Evolutionary conservation across 73 alveolate species (phyloP), one percentile per base, ranked within the genome.

Genomic region (Diophrys appendiculata): DNA sequence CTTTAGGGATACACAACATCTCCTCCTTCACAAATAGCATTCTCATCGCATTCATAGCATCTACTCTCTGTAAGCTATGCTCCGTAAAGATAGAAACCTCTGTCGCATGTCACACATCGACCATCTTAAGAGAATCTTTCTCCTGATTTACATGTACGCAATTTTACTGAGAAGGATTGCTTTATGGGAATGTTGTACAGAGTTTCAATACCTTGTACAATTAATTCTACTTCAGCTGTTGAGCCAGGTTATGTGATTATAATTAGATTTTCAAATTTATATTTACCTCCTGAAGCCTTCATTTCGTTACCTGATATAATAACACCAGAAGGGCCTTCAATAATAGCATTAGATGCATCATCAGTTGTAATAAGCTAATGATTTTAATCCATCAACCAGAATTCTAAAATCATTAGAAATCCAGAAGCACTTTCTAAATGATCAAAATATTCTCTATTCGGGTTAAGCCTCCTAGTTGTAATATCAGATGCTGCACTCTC

Each of bases 11-110:
- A 68, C 1, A 79, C 68, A 11, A 30, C 54, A 25, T 2, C 34
- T 52, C 88, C 88, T 52, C 81, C 80, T 2, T 35, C 65, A 60
- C 88, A 79, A 2, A 22, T 5, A 11, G 88, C 77, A n/a, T 35
- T 30, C 22, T 29, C 31, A 3, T 33, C 24, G 53, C 75, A 67
- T 25, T 18, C 53, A 3, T 67, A 11, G 75, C 75, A 67, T 5
- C 5, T 18, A 11, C 60, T 18, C 5, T 11, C 60, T n/a, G n/a
- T n/a, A n/a, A n/a, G n/a, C n/a, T n/a, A n/a, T n/a, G n/a, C n/a
- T n/a, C n/a, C 60, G 18, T 43, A 43, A 11, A 43, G 60, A 43
- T 43, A 43, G 60, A 43, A 43, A 18, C 60, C 60, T 43, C 5
- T 18, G 5, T 5, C 60, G 18, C 60, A 43, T 5, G n/a, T 5